Evolutionary conservation across 2,329 filamentous ascomycete species (phyloP), one percentile per base, ranked within the genome.

Genomic region (Fusarium papillatum): DNA sequence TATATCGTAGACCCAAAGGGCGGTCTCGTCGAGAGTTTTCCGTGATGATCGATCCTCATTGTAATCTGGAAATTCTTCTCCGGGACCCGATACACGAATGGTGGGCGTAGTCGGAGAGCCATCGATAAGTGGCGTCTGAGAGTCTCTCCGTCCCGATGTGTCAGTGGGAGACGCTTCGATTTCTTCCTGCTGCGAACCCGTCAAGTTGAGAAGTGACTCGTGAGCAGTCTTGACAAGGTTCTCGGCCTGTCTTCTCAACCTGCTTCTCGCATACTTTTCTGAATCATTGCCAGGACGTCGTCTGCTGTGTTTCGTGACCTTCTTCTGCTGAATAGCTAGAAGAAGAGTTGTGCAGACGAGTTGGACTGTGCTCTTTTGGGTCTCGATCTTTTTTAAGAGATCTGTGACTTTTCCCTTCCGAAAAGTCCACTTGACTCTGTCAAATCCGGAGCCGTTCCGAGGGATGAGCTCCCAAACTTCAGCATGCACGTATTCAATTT

Each of bases 181-280:
- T 7, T n/a, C 24, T 8, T 41, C 59, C 7, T 13, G 10, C 2
- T 29, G 10, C 8, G 24, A 16, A 5, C 8, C 9, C 14, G 36
- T n/a, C 24, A 62, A 22, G 16, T 31, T 19, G 14, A 62, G 31
- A 31, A 62, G 36, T 7, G 59, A 62, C 38, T 62, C 59, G 11
- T 62, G 59, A 17, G 59, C 59, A 62, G 59, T 39, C 38, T 62
- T 62, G 59, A 62, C 59, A 3, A 62, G 59, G 10, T 62, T 62
- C 3, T 62, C 59, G 1, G 59, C 59, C 3, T 62, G 59, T 31
- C 26, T 22, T 19, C 59, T 62, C 24, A 62, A 17, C 19, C 59
- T 41, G 6, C 24, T 38, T 17, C 59, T 41, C 11, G 36, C 59
- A 43, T 62, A 29, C 59, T 43, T 62, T 19, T 62, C 59, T 1